A percentile compares a stretch with the other conserved stretches of the same genome.
These are phyloP conservation scores for Metschnikowia amazonensis DNA, from an alignment of 805 yeast genomes.

Conservation along the genomic window DNA sequence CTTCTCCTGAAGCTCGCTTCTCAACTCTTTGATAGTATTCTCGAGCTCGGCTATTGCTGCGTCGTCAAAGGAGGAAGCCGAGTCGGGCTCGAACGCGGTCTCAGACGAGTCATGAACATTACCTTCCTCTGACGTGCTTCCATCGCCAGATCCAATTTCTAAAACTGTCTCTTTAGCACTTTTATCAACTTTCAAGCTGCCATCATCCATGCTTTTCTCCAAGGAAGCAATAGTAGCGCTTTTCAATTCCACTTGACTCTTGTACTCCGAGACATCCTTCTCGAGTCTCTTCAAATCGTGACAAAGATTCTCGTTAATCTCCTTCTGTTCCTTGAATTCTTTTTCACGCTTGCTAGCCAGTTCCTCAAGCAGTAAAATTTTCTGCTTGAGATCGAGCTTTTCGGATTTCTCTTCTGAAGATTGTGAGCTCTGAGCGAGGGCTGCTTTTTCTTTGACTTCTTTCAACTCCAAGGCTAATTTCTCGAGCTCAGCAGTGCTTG, in stretches of 20 bases:
- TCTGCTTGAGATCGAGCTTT: slow-evolving; percentile 11
- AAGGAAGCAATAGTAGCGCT: neutral
- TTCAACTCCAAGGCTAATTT: slow-evolving; percentile 4
- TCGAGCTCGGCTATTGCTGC: slow-evolving; percentile 3
- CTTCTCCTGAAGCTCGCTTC: slow-evolving; percentile 7
- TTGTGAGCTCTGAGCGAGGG: neutral
- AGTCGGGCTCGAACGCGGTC: neutral
- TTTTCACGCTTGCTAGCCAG: slow-evolving; percentile 1
- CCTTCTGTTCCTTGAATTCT: neutral
- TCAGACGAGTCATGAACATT: neutral
- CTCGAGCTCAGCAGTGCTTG: slow-evolving; percentile 3
- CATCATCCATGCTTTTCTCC: slow-evolving; percentile 2
- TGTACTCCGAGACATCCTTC: neutral
- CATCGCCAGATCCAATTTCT: neutral
- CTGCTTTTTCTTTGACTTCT: slow-evolving; percentile 1
- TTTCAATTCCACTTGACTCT: slow-evolving; percentile 5
- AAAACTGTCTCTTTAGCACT: slow-evolving; percentile 7
- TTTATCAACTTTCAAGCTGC: neutral
- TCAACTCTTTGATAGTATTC: slow-evolving; percentile 2
- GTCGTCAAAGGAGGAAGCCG: neutral
- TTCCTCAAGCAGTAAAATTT: slow-evolving; percentile 5
- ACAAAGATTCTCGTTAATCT: neutral
- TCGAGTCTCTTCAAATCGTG: slow-evolving; percentile 7
- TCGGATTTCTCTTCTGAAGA: neutral
- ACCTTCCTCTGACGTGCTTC: neutral